Percentiles rank a stretch among this genome's conserved stretches.
phyloP scores from a whole-genome alignment of 139 green algal species.

The Deuterostichococcus epilithicus region DNA sequence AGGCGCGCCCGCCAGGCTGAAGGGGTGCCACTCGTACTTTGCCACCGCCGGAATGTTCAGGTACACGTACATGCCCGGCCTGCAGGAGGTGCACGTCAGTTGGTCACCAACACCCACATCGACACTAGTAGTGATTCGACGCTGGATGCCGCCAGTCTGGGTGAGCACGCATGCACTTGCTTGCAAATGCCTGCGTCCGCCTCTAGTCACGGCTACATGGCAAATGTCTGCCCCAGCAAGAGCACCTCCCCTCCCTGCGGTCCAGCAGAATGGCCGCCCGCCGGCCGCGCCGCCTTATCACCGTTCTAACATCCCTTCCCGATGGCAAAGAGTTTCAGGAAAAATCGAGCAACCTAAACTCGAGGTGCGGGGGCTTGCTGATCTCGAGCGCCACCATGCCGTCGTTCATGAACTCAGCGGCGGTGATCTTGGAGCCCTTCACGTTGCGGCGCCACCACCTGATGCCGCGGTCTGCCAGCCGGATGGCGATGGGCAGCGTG shows the following conservation, averaged over 20 bases:
- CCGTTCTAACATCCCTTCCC: no score
- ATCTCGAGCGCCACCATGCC: neutral
- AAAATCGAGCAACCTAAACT: neutral
- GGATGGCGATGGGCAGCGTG: neutral
- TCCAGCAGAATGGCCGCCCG: no score
- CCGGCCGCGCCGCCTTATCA: no score
- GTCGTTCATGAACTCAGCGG: neutral
- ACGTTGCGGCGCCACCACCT: neutral
- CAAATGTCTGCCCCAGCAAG: no score
- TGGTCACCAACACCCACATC: no score
- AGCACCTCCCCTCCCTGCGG: no score
- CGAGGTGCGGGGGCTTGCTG: neutral
- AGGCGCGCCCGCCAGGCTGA: neutral
- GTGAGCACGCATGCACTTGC: no score
- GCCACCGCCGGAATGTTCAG: neutral
- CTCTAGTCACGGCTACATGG: no score
- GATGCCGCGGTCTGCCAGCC: neutral
- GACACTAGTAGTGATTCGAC: no score
- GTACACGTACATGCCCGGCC: neutral
- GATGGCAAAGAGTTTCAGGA: no score
- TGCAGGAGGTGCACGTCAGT: neutral
- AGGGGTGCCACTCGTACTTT: neutral
- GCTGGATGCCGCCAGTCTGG: no score
- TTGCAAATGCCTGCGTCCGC: no score
- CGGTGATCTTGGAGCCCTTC: neutral